Base-by-base conservation (phyloP, 805 yeast species). In the Monosporozyma unispora region DNA sequence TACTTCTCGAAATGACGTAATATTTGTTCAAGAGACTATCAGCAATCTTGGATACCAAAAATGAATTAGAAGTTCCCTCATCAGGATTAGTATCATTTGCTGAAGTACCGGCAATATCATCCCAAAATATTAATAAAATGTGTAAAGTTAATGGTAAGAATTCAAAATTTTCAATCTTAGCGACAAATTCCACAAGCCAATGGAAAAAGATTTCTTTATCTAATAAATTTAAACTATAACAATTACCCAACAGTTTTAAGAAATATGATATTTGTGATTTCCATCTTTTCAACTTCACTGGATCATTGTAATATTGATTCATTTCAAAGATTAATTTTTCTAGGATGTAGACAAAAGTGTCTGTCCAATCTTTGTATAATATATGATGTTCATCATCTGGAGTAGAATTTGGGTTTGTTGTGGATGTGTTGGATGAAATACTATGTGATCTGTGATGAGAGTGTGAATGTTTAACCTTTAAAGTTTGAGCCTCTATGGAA, bases 361-460 rank as follows among this genome's bases (percentile, higher is more conserved):
- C 85, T 0, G 97, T 86, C 98, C 98, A 91, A 61, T 88, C 96
- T 50, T 78, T 79, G 18, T 83, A 71, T 88, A 96, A 78, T 22
- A 68, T 63, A 33, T 54, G 48, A 10, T 50, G 46, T 23, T 52
- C 52, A 18, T 39, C 40, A 25, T 31, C 10, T 16, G 22, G 19
- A 16, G 25, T 31, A 21, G 41, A 14, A 9, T 14, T n/a, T 31
- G 35, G 14, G n/a, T 31, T 12, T 31, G 16, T 21, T 3, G 28
- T 39, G 4, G 27, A 22, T 14, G 11, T 12, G 22, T 23, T 44
- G 4, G 27, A 22, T 14, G 11, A 6, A 21, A 16, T 44, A 16
- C 38, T 21, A 7, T 44, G 33, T 7, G 12, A 28, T 44, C 51
- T 39, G 37, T 52, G 57, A 23, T 55, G 48, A 35, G 48, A 49